Evolutionary conservation across 2,329 filamentous ascomycete species (phyloP).

Genomic region (Monilinia aucupariae): DNA sequence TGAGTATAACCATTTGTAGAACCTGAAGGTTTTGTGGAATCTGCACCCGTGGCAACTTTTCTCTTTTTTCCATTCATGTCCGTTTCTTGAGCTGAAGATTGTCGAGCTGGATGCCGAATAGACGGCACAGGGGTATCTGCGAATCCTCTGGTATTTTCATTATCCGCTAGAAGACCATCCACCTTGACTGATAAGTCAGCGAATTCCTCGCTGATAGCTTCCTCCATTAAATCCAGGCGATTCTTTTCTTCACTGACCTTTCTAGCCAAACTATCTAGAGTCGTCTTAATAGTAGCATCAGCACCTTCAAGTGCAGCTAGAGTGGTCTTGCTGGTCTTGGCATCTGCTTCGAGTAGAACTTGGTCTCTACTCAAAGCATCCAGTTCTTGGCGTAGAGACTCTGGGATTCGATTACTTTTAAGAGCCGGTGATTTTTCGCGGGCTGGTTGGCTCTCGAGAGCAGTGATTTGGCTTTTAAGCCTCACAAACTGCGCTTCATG

Average conservation of each 20-base stretch:
- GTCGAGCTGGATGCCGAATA: too few relatives aligned
- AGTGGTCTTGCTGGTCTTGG: neutral
- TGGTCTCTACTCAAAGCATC: neutral
- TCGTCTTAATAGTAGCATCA: neutral
- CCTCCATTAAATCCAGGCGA: neutral
- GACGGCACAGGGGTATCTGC: too few relatives aligned
- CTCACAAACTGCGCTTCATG: neutral
- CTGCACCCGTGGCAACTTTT: neutral
- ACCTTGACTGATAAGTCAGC: neutral
- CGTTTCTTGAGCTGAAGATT: neutral
- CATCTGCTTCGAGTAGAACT: neutral
- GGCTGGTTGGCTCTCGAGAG: neutral
- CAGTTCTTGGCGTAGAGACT: slow-evolving; percentile 12
- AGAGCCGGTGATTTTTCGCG: neutral
- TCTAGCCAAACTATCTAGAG: neutral
- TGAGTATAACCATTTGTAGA: neutral
- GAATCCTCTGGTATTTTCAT: neutral
- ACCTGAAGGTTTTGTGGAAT: neutral
- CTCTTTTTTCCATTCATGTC: neutral
- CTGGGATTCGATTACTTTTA: neutral
- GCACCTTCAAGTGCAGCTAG: neutral
- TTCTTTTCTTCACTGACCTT: neutral
- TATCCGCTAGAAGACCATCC: neutral
- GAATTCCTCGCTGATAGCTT: neutral
- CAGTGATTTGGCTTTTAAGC: neutral